Base-by-base conservation (phyloP, 2,329 filamentous ascomycete genomes). In the Trichothecium roseum region DNA sequence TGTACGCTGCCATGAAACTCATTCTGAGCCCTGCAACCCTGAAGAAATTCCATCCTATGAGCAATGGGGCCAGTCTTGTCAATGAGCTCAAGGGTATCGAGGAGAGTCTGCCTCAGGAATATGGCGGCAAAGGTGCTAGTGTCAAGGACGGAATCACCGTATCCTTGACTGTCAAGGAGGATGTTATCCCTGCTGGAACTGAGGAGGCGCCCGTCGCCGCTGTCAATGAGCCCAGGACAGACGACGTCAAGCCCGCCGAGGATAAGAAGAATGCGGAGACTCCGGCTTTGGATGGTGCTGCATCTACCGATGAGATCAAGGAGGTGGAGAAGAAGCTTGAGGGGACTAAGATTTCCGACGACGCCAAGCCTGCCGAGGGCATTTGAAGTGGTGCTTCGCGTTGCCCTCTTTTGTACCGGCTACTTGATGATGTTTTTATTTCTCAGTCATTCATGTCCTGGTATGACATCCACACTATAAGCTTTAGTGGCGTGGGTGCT, bases 11-110 rank as follows among this genome's bases (percentile, higher is more conserved):
- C 36, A 80, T 87, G 65, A 87, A 86, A 64, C 60, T 84, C 14
- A 81, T 88, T 55, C 65, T 87, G 30, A 76, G 79, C 20, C 68
- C 77, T 34, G 80, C 81, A 51, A 87, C 83, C 1, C 69, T 82
- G 45, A 80, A 80, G 63, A 87, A 87, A 55, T 85, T 87, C 60
- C 81, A 85, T 50, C 82, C 82, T 31, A 76, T 88, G 63, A 69
- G 72, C 42, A 84, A 82, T 47, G 87, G 88, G 16, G 72, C 63
- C 30, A 75, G 74, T 38, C 66, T 95, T 34, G 77, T 75, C 14
- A 64, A 64, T 10, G 72, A 77, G 56, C 64, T 76, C n/a, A 57
- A 65, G 32, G 51, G 50, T 3, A 64, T 91, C 38, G 78, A 74
- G 10, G 63, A 72, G 32, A 68, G 72, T 31, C 62, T 95, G 33